phyloP scores from a whole-genome alignment of 805 yeast species.

The Starmerella kuoi region DNA sequence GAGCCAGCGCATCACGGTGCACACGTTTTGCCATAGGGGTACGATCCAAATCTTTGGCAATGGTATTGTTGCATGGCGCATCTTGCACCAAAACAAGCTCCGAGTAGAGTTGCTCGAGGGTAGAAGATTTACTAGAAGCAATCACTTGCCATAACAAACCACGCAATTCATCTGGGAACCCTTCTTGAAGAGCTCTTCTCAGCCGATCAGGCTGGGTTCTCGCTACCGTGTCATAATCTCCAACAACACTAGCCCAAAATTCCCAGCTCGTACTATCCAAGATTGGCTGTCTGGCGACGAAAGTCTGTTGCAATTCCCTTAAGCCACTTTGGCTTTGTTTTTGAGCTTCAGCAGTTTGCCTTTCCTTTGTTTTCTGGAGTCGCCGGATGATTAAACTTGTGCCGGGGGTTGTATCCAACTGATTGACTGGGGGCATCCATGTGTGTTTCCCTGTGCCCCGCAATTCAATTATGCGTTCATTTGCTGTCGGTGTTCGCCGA shows the following conservation, averaged over 20 bases:
- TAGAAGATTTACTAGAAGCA: conserved; percentile 58
- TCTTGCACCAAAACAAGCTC: conserved; percentile 36
- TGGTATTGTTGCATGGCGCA: conserved; percentile 60
- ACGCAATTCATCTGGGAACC: conserved; percentile 75
- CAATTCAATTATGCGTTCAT: conserved; percentile 14
- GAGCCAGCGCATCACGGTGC: conserved; percentile 45
- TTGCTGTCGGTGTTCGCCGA: conserved; percentile 3
- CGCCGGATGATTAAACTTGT: conserved; percentile 20
- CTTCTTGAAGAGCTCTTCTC: conserved; percentile 49
- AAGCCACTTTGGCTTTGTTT: conserved; percentile 40
- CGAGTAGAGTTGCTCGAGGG: conserved; percentile 47
- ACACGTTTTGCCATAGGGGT: conserved; percentile 68
- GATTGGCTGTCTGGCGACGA: conserved; percentile 20
- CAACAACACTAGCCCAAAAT: conserved; percentile 74
- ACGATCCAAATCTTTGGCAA: conserved; percentile 69
- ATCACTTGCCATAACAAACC: conserved; percentile 90
- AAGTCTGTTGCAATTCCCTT: conserved; percentile 28
- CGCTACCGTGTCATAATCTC: conserved; percentile 61
- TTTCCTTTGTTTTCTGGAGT: conserved; percentile 20
- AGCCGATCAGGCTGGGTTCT: conserved; percentile 47
- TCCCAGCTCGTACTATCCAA: conserved; percentile 33
- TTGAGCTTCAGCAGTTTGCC: conserved; percentile 32
- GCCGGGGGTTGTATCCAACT: conserved; percentile 8
- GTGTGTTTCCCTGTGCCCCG: conserved; percentile 15
- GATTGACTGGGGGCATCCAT: conserved; percentile 13